These are phyloP conservation scores for Malus sieversii DNA, from an alignment of 306 rosid genomes.

Conservation along the genomic window DNA sequence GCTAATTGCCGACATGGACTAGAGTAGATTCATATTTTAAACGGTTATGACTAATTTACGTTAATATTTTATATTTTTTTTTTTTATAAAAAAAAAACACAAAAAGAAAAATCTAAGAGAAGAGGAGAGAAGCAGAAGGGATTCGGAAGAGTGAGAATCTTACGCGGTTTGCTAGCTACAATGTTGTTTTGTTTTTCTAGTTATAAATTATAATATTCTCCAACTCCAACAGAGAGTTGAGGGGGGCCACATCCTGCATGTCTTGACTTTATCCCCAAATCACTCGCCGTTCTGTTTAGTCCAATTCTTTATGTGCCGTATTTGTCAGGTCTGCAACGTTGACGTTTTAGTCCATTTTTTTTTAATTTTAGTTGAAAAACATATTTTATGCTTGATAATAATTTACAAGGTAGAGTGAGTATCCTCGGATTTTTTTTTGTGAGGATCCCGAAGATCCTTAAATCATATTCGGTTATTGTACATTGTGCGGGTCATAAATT, in stretches of 20 bases:
- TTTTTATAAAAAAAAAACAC: too few species aligned
- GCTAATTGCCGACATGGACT: not conserved
- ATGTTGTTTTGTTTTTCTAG: not conserved
- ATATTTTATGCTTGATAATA: too few species aligned
- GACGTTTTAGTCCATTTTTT: too few species aligned
- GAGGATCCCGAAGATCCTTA: rapidly evolving
- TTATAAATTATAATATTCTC: not conserved
- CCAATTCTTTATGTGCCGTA: not conserved
- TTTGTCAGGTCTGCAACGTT: not conserved
- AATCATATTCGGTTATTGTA: rapidly evolving
- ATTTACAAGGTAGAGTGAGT: too few species aligned
- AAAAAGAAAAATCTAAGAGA: too few species aligned
- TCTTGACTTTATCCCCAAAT: not conserved
- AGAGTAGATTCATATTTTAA: not conserved
- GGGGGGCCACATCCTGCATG: not conserved
- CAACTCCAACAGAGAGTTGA: not conserved
- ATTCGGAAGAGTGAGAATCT: too few species aligned
- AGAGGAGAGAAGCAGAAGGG: too few species aligned
- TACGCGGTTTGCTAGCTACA: conserved; percentile 17
- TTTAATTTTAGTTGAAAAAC: too few species aligned
- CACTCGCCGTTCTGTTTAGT: not conserved
- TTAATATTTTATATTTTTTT: too few species aligned
- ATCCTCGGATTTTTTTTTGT: rapidly evolving
- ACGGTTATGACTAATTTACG: rapidly evolving
- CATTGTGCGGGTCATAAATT: rapidly evolving